A percentile compares a stretch with the other conserved stretches of the same genome.
Conservation (phyloP, 805 yeast species). For the Myxozyma mucilagina region DNA sequence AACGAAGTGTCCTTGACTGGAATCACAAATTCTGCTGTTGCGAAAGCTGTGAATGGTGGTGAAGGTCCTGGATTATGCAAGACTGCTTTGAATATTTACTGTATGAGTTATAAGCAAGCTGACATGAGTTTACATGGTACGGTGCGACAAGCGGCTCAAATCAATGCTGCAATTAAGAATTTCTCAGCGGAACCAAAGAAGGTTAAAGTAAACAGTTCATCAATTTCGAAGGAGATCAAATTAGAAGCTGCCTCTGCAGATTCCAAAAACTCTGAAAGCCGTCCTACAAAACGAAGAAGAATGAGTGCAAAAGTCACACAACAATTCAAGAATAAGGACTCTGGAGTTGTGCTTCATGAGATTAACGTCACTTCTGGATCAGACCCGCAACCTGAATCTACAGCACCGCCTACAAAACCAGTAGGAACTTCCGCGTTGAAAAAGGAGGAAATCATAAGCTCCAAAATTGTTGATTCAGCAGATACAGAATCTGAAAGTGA, state of each 20-base stretch:
- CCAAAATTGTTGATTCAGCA: too few relatives aligned
- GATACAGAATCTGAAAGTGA: too few relatives aligned
- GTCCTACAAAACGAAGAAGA: neutral
- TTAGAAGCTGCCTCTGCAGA: neutral
- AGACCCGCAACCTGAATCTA: too few relatives aligned
- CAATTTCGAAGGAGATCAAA: neutral
- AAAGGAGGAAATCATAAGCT: too few relatives aligned
- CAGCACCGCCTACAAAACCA: too few relatives aligned
- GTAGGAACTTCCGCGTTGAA: too few relatives aligned
- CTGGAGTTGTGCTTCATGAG: too few relatives aligned
- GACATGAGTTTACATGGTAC: conserved; percentile 26
- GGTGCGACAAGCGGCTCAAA: conserved; percentile 23
- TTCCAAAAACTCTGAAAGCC: neutral
- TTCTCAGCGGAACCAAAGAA: neutral
- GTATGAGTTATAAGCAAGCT: conserved; percentile 35
- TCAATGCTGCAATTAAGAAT: neutral
- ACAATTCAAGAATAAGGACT: too few relatives aligned
- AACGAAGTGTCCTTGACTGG: conserved; percentile 22
- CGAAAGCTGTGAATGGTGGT: neutral
- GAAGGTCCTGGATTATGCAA: conserved; percentile 14
- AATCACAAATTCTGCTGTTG: neutral
- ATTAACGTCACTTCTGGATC: too few relatives aligned
- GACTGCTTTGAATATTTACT: conserved; percentile 40
- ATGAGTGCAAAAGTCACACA: neutral
- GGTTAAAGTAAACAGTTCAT: neutral